Conservation (phyloP, 2,329 filamentous ascomycete genomes). For the Penicillium sp. region DNA sequence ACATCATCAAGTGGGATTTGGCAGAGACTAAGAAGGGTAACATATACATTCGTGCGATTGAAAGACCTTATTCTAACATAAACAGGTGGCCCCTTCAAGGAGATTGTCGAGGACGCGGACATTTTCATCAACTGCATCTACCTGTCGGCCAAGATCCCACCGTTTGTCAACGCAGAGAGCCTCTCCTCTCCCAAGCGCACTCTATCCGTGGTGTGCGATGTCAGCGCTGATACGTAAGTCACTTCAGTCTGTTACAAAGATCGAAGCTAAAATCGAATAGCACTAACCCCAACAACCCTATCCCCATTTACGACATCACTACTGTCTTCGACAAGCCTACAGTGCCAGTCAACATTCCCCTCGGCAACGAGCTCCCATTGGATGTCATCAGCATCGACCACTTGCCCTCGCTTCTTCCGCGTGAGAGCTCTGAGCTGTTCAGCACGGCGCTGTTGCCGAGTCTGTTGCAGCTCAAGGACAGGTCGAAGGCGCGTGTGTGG, state of each 20-base stretch:
- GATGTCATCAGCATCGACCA: conserved; percentile 87
- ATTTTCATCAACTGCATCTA: conserved; percentile 91
- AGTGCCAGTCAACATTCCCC: conserved; percentile 56
- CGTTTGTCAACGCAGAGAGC: conserved; percentile 70
- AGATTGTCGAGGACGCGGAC: conserved; percentile 65
- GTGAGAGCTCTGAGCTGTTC: conserved; percentile 85
- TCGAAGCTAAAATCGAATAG: conserved; percentile 18
- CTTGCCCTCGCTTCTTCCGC: conserved; percentile 74
- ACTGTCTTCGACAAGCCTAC: conserved; percentile 90
- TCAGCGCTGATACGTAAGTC: conserved; percentile 46
- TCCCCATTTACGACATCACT: conserved; percentile 75
- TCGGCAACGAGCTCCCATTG: conserved; percentile 57
- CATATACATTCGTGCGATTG: conserved; percentile 4
- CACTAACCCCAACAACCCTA: conserved; percentile 47
- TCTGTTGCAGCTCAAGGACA: conserved; percentile 72
- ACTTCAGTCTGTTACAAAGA: background rate
- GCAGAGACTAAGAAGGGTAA: conserved; percentile 66
- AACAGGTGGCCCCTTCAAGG: conserved; percentile 65
- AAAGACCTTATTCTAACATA: conserved; percentile 21
- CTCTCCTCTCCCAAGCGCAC: conserved; percentile 66
- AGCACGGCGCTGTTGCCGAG: conserved; percentile 72
- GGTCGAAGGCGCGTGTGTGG: conserved; percentile 72
- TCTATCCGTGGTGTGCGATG: conserved; percentile 76
- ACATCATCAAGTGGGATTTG: conserved; percentile 74
- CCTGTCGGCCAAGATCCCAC: conserved; percentile 71